phyloP scores from a whole-genome alignment of 2,329 filamentous ascomycete genomes.

The Aspergillus thermomutatus region DNA sequence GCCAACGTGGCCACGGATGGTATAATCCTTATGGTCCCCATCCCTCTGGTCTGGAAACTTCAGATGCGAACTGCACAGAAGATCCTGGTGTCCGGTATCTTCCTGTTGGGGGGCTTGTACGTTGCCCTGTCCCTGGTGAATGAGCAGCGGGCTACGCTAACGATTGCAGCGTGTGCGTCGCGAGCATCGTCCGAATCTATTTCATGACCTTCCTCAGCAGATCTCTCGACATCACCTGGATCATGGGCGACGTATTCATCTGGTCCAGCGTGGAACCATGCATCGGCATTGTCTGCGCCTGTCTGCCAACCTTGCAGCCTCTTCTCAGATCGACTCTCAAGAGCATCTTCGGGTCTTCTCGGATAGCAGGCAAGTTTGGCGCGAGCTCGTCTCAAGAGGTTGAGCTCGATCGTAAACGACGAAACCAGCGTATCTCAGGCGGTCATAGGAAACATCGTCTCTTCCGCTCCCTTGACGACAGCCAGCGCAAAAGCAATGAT shows the following conservation, averaged over 20 bases:
- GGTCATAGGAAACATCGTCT: neutral
- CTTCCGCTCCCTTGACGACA: neutral
- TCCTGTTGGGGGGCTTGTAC: constrained; percentile 18
- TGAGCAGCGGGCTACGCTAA: neutral
- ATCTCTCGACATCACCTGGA: constrained; percentile 16
- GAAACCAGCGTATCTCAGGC: neutral
- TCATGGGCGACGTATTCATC: constrained; percentile 17
- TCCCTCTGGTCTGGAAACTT: constrained; percentile 16
- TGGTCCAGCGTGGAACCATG: constrained; percentile 22
- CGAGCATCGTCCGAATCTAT: constrained; percentile 15
- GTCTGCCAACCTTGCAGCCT: neutral
- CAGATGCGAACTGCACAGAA: constrained; percentile 13
- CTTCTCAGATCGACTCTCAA: neutral
- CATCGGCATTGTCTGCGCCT: constrained; percentile 20
- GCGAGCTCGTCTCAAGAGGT: neutral
- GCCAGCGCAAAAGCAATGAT: neutral
- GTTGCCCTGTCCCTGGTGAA: neutral
- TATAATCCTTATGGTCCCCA: constrained; percentile 14
- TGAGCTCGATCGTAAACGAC: neutral
- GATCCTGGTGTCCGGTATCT: constrained; percentile 12
- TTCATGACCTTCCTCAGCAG: constrained; percentile 13
- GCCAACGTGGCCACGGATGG: constrained; percentile 17
- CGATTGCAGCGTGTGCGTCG: constrained; percentile 16
- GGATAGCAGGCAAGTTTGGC: neutral
- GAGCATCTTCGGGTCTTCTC: neutral